Base-by-base conservation (phyloP, 83 land plant species). In the Isoetes engelmannii region DNA sequence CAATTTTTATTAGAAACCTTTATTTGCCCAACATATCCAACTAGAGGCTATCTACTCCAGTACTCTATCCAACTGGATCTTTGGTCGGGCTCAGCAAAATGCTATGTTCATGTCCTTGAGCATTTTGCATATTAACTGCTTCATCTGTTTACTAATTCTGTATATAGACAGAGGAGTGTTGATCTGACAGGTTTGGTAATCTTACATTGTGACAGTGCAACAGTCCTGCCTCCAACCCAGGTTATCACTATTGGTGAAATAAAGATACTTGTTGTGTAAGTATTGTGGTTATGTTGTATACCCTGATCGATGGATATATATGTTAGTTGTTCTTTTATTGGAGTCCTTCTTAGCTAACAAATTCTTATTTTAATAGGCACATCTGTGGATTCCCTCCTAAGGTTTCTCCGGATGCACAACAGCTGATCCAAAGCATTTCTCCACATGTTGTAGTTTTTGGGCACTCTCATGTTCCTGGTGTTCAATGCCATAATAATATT, bases 381-480 rank as follows among this genome's bases (percentile, higher is more conserved):
- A 73, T 73, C 7, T 73, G 75, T 73, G 75, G 75, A 44, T 73
- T 53, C 42, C 75, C 75, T 73, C 75, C 75, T 21, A 73, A 66
- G 61, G 17, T 68, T 5, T 51, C 57, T 7, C 15, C 45, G 19
- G 75, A 73, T 18, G 10, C 54, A n/a, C 58, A 66, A 66, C 47
- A 65, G 45, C 71, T 51, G 13, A 47, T 57, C 18, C 41, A 64
- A 9, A 8, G 61, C 44, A 56, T 44, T 37, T n/a, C 41, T n/a
- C 58, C 48, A 18, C 61, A 73, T 18, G 46, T 73, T 37, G 75
- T 73, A 19, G 59, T 73, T 19, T 73, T 73, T 73, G 75, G 70
- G 6, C 75, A 73, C 59, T 73, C 75, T 21, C 75, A 73, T 55
- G 37, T 73, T 45, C 75, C 75, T 21, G 72, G 75, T 12, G 75